phyloP scores from a whole-genome alignment of 306 rosid species.

The Cyclanthera cordifolia region DNA sequence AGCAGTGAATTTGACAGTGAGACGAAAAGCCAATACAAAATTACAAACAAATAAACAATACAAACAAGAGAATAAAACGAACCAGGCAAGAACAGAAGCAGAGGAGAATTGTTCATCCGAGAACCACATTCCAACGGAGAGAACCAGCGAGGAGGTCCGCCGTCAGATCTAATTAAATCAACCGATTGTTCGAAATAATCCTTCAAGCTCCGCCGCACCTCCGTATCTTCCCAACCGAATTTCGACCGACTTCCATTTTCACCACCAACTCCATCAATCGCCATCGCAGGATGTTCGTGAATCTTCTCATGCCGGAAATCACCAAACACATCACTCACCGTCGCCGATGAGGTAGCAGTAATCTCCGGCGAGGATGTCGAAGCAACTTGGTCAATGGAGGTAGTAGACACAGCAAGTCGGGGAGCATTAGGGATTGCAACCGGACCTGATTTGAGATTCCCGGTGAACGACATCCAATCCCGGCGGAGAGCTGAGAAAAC shows the following conservation, averaged over 20 bases:
- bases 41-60: not conserved
- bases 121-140: slow-evolving; percentile 52
- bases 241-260: not conserved
- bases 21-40: not conserved
- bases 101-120: slow-evolving; percentile 39
- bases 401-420: slow-evolving; percentile 25
- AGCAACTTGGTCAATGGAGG: slow-evolving; percentile 16
- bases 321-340: not conserved
- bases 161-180: slow-evolving; percentile 33
- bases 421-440: slow-evolving; percentile 3
- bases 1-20: not conserved
- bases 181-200: slow-evolving; percentile 38
- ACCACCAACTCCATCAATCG: not conserved
- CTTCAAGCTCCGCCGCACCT: slow-evolving; percentile 19
- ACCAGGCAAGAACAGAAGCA: slow-evolving; percentile 76
- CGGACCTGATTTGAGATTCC: slow-evolving; percentile 10
- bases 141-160: slow-evolving; percentile 87
- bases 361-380: too few species aligned
- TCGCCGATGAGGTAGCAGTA: not conserved
- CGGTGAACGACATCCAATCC: not conserved
- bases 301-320: slow-evolving; percentile 14
- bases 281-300: slow-evolving; percentile 4
- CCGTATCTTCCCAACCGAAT: slow-evolving; percentile 1
- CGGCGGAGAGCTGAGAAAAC: slow-evolving; percentile 15
- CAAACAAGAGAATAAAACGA: not conserved